A percentile compares a stretch with the other conserved stretches of the same genome.
phyloP scores from a whole-genome alignment of 805 yeast species.

The Tetrapisispora fleetii region DNA sequence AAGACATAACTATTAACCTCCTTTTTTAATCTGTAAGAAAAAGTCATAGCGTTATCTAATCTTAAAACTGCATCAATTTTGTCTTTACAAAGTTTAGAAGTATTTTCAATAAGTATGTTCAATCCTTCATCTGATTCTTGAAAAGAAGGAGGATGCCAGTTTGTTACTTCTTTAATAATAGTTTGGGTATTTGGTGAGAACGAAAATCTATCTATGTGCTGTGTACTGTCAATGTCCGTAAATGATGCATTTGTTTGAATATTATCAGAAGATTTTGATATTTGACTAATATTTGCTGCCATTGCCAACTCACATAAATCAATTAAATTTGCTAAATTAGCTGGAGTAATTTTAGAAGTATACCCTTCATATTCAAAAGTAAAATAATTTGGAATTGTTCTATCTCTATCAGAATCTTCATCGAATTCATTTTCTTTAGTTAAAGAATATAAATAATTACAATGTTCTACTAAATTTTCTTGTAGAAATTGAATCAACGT shows the following conservation, averaged over 20 bases:
- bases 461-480: constrained; percentile 66
- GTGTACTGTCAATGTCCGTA: neutral
- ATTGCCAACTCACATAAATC: constrained; percentile 71
- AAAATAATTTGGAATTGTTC: constrained; percentile 5
- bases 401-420: neutral
- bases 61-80: constrained; percentile 65
- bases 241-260: neutral
- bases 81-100: constrained; percentile 46
- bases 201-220: constrained; percentile 8
- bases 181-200: constrained; percentile 54
- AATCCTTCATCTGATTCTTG: constrained; percentile 46
- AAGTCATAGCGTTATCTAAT: constrained; percentile 62
- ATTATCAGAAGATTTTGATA: constrained; percentile 12
- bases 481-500: constrained; percentile 67
- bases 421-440: neutral
- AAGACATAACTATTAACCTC: constrained; percentile 70
- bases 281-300: constrained; percentile 62
- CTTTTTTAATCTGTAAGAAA: constrained; percentile 62
- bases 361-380: constrained; percentile 46
- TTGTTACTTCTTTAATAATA: constrained; percentile 37
- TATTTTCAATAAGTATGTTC: constrained; percentile 52
- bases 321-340: neutral
- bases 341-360: neutral
- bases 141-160: neutral
- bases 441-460: neutral